Conservation (phyloP, 2,329 filamentous ascomycete genomes). For the Calonectria pauciramosa region DNA sequence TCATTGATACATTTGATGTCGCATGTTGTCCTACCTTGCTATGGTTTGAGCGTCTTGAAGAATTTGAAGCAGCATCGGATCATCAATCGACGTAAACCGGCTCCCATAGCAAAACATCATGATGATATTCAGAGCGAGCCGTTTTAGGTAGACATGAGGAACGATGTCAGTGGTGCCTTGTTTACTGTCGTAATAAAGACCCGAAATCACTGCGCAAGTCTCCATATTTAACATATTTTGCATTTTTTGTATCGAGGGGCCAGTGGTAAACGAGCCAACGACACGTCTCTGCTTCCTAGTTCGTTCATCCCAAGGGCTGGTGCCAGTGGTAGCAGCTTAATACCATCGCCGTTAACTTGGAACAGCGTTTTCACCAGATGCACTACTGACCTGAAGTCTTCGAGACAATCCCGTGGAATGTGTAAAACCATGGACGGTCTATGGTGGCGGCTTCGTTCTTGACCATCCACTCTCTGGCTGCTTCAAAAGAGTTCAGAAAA, state of each 20-base stretch:
- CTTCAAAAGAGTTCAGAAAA: background rate
- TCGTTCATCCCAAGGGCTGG: slow-evolving; percentile 9
- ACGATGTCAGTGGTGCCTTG: background rate
- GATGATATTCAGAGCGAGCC: background rate
- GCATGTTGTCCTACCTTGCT: background rate
- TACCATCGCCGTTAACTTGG: background rate
- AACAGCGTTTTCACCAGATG: background rate
- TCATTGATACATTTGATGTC: too few relatives aligned
- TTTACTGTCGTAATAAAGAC: background rate
- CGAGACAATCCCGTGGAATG: slow-evolving; percentile 5
- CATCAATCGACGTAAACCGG: background rate
- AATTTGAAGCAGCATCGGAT: slow-evolving; percentile 6
- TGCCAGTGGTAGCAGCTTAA: slow-evolving; percentile 1
- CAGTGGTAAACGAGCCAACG: slow-evolving; percentile 2
- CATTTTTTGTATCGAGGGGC: background rate
- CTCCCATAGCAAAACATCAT: slow-evolving; percentile 12
- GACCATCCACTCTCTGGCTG: background rate
- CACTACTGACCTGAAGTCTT: background rate
- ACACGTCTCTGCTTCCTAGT: slow-evolving; percentile 2
- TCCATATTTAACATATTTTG: slow-evolving; percentile 3
- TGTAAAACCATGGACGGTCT: slow-evolving; percentile 11
- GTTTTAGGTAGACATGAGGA: background rate
- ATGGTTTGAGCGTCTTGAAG: background rate
- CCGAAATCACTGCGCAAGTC: background rate
- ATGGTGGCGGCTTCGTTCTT: background rate